These are phyloP conservation scores for Talaromyces sp. DNA, from an alignment of 2,329 filamentous ascomycete genomes.

Conservation along the genomic window DNA sequence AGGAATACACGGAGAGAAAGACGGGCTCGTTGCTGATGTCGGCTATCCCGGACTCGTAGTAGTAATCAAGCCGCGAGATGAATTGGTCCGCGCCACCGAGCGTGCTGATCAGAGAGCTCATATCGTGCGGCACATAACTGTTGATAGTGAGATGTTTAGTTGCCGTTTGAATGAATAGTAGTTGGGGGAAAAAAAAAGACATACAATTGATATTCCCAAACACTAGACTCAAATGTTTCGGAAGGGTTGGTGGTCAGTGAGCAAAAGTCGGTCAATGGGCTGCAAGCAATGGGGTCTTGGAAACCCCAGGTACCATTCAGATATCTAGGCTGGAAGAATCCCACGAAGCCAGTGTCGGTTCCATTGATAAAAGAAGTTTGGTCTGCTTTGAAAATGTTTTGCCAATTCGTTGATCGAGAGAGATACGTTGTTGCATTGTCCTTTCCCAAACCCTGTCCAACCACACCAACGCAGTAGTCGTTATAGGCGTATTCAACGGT, in stretches of 20 bases:
- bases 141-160: conserved; percentile 37
- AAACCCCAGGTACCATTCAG: conserved; percentile 66
- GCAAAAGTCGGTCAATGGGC: conserved; percentile 24
- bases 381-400: conserved; percentile 62
- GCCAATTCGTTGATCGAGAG: conserved; percentile 60
- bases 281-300: conserved; percentile 54
- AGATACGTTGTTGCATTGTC: conserved; percentile 58
- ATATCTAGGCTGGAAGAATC: conserved; percentile 68
- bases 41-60: conserved; percentile 62
- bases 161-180: background rate
- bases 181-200: conserved; percentile 29
- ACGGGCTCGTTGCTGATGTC: conserved; percentile 63
- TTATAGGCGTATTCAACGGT: conserved; percentile 75
- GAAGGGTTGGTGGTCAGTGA: conserved; percentile 30
- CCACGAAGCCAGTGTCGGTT: conserved; percentile 61
- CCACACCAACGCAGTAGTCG: conserved; percentile 63
- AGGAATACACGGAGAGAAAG: conserved; percentile 62
- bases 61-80: conserved; percentile 57
- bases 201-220: conserved; percentile 41
- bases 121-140: conserved; percentile 53
- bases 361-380: conserved; percentile 57
- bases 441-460: conserved; percentile 57
- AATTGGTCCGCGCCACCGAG: conserved; percentile 58
- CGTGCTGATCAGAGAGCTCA: conserved; percentile 51
- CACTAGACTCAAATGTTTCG: conserved; percentile 32